Percentiles rank a stretch among this genome's conserved stretches.
Evolutionary conservation across 305 asterid species (phyloP).

Genomic region (Vinca major): DNA sequence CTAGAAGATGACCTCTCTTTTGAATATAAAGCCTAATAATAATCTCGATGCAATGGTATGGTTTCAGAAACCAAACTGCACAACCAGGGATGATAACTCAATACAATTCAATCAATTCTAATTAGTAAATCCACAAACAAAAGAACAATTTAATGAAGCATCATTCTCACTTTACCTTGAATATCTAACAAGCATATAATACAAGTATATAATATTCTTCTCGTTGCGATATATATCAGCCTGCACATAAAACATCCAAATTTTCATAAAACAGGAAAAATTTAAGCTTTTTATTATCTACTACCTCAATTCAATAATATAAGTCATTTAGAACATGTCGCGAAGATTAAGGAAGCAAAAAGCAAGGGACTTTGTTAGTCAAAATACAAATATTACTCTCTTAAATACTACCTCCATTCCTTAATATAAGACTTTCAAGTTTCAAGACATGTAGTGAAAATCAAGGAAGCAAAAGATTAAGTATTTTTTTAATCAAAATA

Average conservation of each 20-base stretch:
- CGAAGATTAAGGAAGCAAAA: no score
- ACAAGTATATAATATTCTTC: conserved; percentile 61
- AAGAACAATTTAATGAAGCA: conserved; percentile 8
- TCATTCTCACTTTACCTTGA: conserved; percentile 48
- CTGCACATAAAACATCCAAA: conserved; percentile 32
- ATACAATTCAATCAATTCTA: conserved; percentile 7
- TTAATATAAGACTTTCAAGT: no score
- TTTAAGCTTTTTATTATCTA: no score
- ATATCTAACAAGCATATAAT: conserved; percentile 70
- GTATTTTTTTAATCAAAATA: no score
- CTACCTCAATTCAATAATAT: no score
- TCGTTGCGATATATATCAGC: conserved; percentile 75
- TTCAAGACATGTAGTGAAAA: no score
- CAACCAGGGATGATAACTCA: conserved; percentile 16
- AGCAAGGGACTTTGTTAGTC: no score
- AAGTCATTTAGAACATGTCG: no score
- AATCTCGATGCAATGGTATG: conserved; percentile 76
- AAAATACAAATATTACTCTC: no score
- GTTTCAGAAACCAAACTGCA: conserved; percentile 93
- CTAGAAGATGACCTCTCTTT: conserved; percentile 42
- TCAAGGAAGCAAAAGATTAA: no score
- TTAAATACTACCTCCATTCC: no score
- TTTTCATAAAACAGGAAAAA: conserved; percentile 4
- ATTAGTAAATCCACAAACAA: conserved; percentile 13
- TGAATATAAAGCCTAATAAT: conserved; percentile 41